Conservation (phyloP, 23 red algal species). For the Gracilaria gracilis region DNA sequence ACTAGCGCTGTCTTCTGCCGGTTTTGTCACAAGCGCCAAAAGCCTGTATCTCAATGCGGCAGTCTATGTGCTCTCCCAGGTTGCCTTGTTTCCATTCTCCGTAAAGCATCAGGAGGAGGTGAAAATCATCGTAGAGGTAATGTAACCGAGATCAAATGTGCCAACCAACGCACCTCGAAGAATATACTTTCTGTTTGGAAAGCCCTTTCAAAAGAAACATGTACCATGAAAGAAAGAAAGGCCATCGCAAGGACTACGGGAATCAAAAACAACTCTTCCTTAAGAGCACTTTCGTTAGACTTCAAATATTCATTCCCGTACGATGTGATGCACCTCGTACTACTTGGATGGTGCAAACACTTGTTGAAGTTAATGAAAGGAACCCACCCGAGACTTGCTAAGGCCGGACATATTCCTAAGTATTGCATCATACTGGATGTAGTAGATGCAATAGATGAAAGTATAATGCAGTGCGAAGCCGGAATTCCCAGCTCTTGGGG, state of each 20-base stretch:
- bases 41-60: not conserved
- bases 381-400: not conserved
- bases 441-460: not conserved
- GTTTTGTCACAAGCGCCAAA: not conserved
- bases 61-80: not conserved
- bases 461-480: not conserved
- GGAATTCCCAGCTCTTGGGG: slow-evolving; percentile 11
- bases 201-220: not conserved
- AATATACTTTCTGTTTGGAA: not conserved
- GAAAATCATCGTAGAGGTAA: not conserved
- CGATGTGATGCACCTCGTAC: slow-evolving; percentile 1
- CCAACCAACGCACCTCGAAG: no score
- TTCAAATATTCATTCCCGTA: slow-evolving; percentile 6
- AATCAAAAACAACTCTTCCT: not conserved
- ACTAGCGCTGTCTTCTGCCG: not conserved
- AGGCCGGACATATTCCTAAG: no score
- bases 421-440: not conserved
- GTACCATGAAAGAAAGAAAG: not conserved
- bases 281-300: not conserved
- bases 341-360: not conserved
- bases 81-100: not conserved
- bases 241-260: not conserved
- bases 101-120: not conserved
- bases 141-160: not conserved
- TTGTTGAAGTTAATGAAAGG: not conserved